Evolutionary conservation across 2,329 filamentous ascomycete genomes (phyloP), one percentile per base, ranked within the genome.

Genomic region (Aspergillus tubingensis): DNA sequence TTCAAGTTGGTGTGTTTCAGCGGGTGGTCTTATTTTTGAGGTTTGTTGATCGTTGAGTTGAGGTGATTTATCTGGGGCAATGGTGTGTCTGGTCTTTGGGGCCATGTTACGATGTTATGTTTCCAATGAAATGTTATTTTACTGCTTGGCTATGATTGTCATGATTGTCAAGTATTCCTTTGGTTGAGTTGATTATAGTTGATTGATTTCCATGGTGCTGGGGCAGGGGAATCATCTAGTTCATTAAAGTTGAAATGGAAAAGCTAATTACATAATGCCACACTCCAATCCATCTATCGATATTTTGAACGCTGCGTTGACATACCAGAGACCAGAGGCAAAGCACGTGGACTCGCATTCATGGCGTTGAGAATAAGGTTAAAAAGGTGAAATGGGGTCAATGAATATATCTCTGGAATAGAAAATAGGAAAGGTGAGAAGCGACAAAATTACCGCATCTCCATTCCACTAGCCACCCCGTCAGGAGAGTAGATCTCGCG

Each of bases 401-500:
- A 27, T 25, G 13, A 36, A 21, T 39, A 39, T 17, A 13, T 11
- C 13, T 13, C 23, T 44, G 44, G 10, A 51, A 49, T 36, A 32
- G 38, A 10, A 56, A 43, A 5, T 8, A 39, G 47, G 47, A 23
- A 62, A 32, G 17, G 3, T 19, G 27, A 38, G 4, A 36, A 15
- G 17, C 17, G 17, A 54, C 23, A 25, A 25, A n/a, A 15, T 36
- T 13, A 48, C 15, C 51, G 41, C 43, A 49, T 38, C 51, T 51
- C 60, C 52, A 54, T 60, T 2, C 58, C 60, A 41, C 60, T 44
- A 13, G 41, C 41, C 10, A 44, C 10, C 19, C 41, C 41, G 19
- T 44, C 48, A 39, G 54, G 59, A 1, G 58, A 65, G 32, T 23
- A 15, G 1, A 55, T 54, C 23, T 66, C 62, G 19, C 38, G 58